phyloP scores from a whole-genome alignment of 2,329 filamentous ascomycete species.

The Aplosporella prunicola region DNA sequence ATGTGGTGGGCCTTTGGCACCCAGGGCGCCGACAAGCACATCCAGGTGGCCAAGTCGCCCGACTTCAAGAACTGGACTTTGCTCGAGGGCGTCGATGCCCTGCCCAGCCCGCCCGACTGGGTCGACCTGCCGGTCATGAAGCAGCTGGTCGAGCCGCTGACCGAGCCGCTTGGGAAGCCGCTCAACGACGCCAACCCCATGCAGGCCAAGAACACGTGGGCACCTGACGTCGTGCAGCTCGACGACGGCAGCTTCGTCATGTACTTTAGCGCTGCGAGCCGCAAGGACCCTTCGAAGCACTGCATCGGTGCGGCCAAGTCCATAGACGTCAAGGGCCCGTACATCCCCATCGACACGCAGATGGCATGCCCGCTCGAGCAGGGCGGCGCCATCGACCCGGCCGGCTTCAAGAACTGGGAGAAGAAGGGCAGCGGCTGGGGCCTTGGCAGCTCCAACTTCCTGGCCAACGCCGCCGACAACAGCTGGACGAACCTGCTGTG shows the following conservation, averaged over 20 bases:
- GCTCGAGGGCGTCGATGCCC: conserved; percentile 7
- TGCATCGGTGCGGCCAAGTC: conserved; percentile 52
- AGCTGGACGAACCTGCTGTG: conserved; percentile 17
- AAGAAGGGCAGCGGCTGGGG: conserved; percentile 8
- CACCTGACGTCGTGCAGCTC: conserved; percentile 19
- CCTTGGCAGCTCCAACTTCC: not conserved
- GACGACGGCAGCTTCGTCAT: conserved; percentile 41
- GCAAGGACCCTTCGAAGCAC: conserved; percentile 32
- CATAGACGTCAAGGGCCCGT: conserved; percentile 43
- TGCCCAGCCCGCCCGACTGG: conserved; percentile 9
- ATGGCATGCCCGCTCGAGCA: conserved; percentile 38
- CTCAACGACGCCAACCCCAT: no score
- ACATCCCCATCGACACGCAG: conserved; percentile 37
- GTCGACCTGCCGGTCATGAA: no score
- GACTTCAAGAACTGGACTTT: conserved; percentile 9
- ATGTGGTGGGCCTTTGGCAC: conserved; percentile 11
- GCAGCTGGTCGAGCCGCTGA: no score
- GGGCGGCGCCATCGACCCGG: conserved; percentile 55
- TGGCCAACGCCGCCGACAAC: conserved; percentile 41
- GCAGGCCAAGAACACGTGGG: conserved; percentile 19
- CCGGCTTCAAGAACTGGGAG: conserved; percentile 39
- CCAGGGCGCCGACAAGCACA: conserved; percentile 5
- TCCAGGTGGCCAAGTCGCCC: conserved; percentile 9
- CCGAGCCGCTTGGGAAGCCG: no score
- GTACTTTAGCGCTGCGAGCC: conserved; percentile 49